Percentiles rank a stretch among this genome's conserved stretches.
Conservation (phyloP, 2,329 filamentous ascomycete genomes). For the Cercospora sp. region DNA sequence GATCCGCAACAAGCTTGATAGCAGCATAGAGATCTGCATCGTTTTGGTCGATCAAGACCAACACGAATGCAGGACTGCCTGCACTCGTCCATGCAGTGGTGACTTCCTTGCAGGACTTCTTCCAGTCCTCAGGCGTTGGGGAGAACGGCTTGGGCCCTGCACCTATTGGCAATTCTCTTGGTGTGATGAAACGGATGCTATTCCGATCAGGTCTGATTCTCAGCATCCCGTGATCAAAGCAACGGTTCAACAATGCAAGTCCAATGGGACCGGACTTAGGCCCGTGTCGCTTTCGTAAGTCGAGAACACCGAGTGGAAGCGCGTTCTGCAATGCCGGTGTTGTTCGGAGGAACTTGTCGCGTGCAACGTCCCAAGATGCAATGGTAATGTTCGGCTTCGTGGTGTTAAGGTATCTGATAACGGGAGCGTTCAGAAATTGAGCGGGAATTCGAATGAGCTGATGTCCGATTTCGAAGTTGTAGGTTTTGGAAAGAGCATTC, state of each 20-base stretch:
- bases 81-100: not conserved
- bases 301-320: slow-evolving; percentile 1
- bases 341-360: not conserved
- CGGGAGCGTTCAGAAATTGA: not conserved
- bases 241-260: not conserved
- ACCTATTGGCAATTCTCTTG: no score
- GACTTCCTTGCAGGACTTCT: not conserved
- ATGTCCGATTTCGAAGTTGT: not conserved
- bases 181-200: no score
- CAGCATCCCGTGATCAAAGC: not conserved
- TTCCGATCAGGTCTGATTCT: not conserved
- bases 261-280: not conserved
- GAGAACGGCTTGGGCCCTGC: no score
- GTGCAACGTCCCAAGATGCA: slow-evolving; percentile 4
- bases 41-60: slow-evolving; percentile 7
- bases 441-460: slow-evolving; percentile 7
- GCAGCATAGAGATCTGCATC: slow-evolving; percentile 3
- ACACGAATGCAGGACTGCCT: not conserved
- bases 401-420: not conserved
- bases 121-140: not conserved
- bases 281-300: not conserved
- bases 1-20: slow-evolving; percentile 4
- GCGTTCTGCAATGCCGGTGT: not conserved
- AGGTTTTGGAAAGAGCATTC: not conserved
- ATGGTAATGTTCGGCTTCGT: not conserved